phyloP scores from a whole-genome alignment of 768 basidiomycete species.

The Russula vinacea region DNA sequence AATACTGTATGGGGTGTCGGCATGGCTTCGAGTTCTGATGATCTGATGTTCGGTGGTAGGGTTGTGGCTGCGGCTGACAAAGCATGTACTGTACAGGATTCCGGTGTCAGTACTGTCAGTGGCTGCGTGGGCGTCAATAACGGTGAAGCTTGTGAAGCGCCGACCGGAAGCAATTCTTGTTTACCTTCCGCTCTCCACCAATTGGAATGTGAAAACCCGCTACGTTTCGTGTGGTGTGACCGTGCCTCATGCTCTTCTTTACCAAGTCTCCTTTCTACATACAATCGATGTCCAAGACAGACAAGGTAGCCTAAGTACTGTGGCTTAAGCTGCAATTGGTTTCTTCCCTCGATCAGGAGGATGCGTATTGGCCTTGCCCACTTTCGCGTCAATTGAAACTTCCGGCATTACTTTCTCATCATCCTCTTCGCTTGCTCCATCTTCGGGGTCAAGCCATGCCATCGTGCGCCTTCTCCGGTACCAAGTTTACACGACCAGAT shows the following conservation, averaged over 20 bases:
- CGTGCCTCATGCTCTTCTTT: neutral
- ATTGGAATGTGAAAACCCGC: too few species aligned
- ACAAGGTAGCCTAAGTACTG: neutral
- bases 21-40: neutral
- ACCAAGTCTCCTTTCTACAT: neutral
- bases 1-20: neutral
- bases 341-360: slow-evolving; percentile 33
- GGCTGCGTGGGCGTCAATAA: too few species aligned
- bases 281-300: neutral
- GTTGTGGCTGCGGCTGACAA: neutral
- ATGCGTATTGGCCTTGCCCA: slow-evolving; percentile 9
- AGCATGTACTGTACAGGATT: neutral
- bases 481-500: slow-evolving; percentile 85
- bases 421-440: slow-evolving; percentile 28
- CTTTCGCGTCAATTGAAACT: neutral
- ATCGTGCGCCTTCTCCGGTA: slow-evolving; percentile 53
- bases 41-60: too few species aligned
- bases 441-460: slow-evolving; percentile 47
- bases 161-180: too few species aligned
- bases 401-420: neutral
- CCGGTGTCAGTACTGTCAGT: too few species aligned
- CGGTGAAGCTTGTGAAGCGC: too few species aligned
- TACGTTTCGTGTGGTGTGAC: too few species aligned
- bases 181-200: too few species aligned
- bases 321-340: slow-evolving; percentile 36